A percentile compares a stretch with the other conserved stretches of the same genome.
phyloP scores from a whole-genome alignment of 202 grass and related monocot genomes.

The Panicum hallii region DNA sequence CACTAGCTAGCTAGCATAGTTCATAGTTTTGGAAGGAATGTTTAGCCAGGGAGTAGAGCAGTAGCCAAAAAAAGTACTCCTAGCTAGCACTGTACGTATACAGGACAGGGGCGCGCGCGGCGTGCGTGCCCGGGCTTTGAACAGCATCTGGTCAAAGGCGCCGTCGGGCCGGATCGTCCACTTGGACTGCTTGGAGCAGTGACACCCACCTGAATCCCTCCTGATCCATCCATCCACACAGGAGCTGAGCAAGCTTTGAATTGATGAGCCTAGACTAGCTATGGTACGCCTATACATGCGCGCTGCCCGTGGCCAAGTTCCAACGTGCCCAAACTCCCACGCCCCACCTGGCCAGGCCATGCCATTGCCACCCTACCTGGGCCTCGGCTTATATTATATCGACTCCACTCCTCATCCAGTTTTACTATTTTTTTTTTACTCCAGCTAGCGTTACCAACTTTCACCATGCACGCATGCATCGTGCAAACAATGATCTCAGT shows the following conservation, averaged over 20 bases:
- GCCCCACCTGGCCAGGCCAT: constrained; percentile 46
- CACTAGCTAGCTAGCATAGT: background rate
- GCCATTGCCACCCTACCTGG: constrained; percentile 2
- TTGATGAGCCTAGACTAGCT: constrained; percentile 32
- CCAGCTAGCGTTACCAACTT: background rate
- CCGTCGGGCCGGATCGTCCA: constrained; percentile 36
- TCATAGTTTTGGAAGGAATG: background rate
- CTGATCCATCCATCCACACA: constrained; percentile 16
- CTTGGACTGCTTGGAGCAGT: background rate
- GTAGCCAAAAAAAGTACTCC: no score
- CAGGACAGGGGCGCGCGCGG: background rate
- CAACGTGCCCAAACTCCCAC: constrained; percentile 71
- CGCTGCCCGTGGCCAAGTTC: constrained; percentile 54
- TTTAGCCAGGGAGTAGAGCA: background rate
- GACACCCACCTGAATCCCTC: background rate
- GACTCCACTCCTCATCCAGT: background rate
- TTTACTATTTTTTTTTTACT: background rate
- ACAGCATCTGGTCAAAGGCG: constrained; percentile 59
- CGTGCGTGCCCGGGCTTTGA: constrained; percentile 36
- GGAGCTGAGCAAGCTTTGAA: constrained; percentile 38
- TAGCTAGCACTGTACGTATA: background rate
- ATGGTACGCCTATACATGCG: constrained; percentile 33
- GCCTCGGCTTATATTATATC: background rate
- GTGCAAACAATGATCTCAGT: background rate
- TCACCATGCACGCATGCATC: constrained; percentile 25